Base-by-base conservation (phyloP, 306 rosid genomes). In the Hippophae rhamnoides region DNA sequence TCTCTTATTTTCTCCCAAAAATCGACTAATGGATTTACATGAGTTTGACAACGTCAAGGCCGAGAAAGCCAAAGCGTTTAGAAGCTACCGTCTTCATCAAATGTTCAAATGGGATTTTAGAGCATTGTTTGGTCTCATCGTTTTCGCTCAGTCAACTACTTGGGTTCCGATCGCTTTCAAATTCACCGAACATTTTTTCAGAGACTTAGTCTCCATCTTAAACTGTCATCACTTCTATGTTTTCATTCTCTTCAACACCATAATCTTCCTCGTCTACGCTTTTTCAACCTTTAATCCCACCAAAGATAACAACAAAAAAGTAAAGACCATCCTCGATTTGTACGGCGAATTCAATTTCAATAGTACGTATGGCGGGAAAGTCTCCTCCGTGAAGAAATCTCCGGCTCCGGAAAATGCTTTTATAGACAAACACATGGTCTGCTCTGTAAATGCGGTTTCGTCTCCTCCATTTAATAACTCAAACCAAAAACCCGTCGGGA, bases 201-300 rank as follows among this genome's bases (percentile, higher is more conserved):
- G 65, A 14, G 2, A 52, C 13, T 13, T 68, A 0, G 10, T 64
- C 7, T 14, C 65, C 10, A 41, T 80, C 55, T 64, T 84, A 52
- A 58, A 59, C 23, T 64, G 73, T 69, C 64, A 79, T 69, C 64
- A 79, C 10, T 56, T 84, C 77, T 81, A 47, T 40, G 83, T 73
- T 3, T 85, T 84, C 48, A 8, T 76, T 6, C 60, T 87, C 49
- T 62, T 73, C 23, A 69, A 81, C 47, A 59, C 66, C n/a, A 65
- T 87, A 10, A 60, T 90, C 26, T 44, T 79, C 68, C 46, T 62
- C 50, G 65, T 87, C 57, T 90, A 70, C 62, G 42, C 58, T 11
- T 68, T 78, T 45, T 77, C 89, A 76, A 47, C 45, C 46, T 9
- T 7, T 12, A 42, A 13, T 14, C 50, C 41, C 41, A 5, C 45